Base-by-base conservation (phyloP, 805 yeast genomes). In the Yamadazyma tumulicola region DNA sequence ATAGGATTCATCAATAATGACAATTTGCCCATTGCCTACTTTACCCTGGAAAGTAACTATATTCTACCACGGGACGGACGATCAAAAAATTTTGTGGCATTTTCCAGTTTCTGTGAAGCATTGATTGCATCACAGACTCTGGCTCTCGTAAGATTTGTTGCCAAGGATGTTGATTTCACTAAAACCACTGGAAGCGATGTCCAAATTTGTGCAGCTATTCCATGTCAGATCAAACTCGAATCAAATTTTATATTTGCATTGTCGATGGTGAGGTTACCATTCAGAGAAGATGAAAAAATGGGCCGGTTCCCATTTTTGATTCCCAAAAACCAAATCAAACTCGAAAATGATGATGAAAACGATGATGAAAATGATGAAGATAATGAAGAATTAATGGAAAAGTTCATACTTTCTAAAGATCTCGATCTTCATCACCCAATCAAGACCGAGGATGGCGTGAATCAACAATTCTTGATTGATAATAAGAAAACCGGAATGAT, bases 221-320 rank as follows among this genome's bases (percentile, higher is more conserved):
- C 93, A 12, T 19, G 35, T 2, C 37, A 34, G 26, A 17, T 44
- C 7, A 32, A 28, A 14, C 23, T 35, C 3, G 37, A 31, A 4
- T 24, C 26, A 5, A 29, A 30, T 3, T 41, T 29, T 37, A 41
- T 52, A 13, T 62, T 72, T 39, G 67, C 70, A 0, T 67, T 85
- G 35, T 57, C 72, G 1, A 51, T 79, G 43, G 68, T 69, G 9
- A 61, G 79, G 29, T 51, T 87, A 9, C 93, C 96, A 1, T 85
- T 74, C 54, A 71, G 73, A 27, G 95, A 85, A 43, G 96, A 88
- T 53, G 82, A 78, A 42, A 74, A 75, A 45, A 64, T 77, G 11
- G 76, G 88, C 3, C 67, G 65, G 16, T 74, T 82, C 45, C 64
- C 67, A 1, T 22, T 26, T 7, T 47, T 64, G 19, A 4, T 19